Percentiles rank a stretch among this genome's conserved stretches.
Conservation (phyloP, 768 basidiomycete genomes). For the Agrocybe chaxingu region DNA sequence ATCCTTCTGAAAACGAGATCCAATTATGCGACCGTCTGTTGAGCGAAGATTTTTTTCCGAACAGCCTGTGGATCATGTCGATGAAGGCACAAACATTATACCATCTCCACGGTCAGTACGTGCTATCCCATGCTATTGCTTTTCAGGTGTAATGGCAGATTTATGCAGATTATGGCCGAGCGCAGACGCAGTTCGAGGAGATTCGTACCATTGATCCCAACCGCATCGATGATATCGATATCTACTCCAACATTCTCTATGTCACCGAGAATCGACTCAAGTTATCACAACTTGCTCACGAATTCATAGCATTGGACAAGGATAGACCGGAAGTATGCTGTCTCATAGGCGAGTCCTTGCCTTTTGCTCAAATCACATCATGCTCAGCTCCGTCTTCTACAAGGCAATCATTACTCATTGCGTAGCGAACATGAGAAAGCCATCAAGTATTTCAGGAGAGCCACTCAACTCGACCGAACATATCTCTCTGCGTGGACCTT, state of each 20-base stretch:
- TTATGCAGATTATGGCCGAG: constrained; percentile 76
- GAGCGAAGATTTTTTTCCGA: constrained; percentile 68
- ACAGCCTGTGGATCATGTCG: constrained; percentile 83
- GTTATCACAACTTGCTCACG: constrained; percentile 87
- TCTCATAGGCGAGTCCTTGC: constrained; percentile 70
- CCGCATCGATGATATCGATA: constrained; percentile 91
- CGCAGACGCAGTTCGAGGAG: constrained; percentile 81
- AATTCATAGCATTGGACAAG: constrained; percentile 85
- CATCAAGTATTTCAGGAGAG: constrained; percentile 90
- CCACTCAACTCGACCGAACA: constrained; percentile 91
- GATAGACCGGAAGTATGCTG: constrained; percentile 96
- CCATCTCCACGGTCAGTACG: constrained; percentile 76
- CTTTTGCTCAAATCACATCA: background rate
- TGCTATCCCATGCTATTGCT: background rate
- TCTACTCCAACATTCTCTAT: constrained; percentile 96
- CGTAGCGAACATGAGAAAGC: constrained; percentile 95
- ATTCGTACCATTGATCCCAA: constrained; percentile 81
- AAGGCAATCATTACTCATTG: constrained; percentile 97
- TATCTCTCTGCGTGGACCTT: constrained; percentile 98
- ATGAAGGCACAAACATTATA: constrained; percentile 85
- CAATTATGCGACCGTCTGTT: constrained; percentile 78
- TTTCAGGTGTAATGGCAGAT: constrained; percentile 4
- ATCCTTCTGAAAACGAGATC: constrained; percentile 83
- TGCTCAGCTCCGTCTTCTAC: constrained; percentile 3
- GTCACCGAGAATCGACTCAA: constrained; percentile 89